Percentiles rank a stretch among this genome's conserved stretches.
These are phyloP conservation scores for Tillandsia fasciculata DNA, from an alignment of 176 grass and related monocot species.

Conservation along the genomic window DNA sequence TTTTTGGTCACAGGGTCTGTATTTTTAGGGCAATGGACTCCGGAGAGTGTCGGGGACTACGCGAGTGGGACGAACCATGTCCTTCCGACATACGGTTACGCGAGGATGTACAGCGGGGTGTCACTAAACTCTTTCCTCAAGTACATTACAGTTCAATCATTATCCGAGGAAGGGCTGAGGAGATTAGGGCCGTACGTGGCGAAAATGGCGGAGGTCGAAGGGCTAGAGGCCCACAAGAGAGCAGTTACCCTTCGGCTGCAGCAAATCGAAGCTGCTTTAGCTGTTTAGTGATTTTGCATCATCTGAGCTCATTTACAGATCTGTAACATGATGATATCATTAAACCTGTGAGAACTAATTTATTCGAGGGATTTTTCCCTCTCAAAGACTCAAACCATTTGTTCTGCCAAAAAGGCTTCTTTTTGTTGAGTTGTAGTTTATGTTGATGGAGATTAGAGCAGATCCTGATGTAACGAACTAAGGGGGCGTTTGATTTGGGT, in stretches of 20 bases:
- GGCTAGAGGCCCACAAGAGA: conserved; percentile 86
- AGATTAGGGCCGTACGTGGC: conserved; percentile 61
- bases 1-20: conserved; percentile 54
- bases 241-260: conserved; percentile 90
- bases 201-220: conserved; percentile 90
- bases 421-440: too few relatives aligned
- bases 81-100: too few relatives aligned
- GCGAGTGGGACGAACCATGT: too few relatives aligned
- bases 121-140: conserved; percentile 92
- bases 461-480: too few relatives aligned
- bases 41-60: too few relatives aligned
- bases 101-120: too few relatives aligned
- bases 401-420: too few relatives aligned
- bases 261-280: too few relatives aligned
- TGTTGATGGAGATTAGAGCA: too few relatives aligned
- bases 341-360: not conserved
- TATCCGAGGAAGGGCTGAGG: conserved; percentile 75
- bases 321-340: not conserved
- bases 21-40: conserved; percentile 81
- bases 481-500: too few relatives aligned
- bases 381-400: too few relatives aligned
- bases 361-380: not conserved
- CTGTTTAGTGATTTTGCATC: too few relatives aligned
- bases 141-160: conserved; percentile 83
- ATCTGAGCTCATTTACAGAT: conserved; percentile 4